Conservation (phyloP, 2,329 filamentous ascomycete species). For the Fusarium graminum region DNA sequence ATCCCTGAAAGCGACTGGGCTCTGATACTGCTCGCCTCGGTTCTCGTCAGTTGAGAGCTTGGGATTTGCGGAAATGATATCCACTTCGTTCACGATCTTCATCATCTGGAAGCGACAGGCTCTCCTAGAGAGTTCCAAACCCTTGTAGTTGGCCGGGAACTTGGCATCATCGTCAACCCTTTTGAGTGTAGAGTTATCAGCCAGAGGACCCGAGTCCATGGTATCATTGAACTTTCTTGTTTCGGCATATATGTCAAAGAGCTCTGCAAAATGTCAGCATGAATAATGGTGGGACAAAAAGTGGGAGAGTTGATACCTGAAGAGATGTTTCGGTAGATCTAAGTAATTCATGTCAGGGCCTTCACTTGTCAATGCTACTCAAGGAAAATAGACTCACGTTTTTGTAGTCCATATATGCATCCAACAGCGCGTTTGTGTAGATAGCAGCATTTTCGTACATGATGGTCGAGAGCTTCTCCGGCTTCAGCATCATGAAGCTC, state of each 20-base stretch:
- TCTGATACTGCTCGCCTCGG: background rate
- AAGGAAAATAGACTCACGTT: background rate
- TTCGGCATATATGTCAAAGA: background rate
- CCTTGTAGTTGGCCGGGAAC: background rate
- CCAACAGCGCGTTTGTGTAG: background rate
- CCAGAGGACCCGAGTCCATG: background rate
- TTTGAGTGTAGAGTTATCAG: background rate
- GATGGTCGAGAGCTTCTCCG: background rate
- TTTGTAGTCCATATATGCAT: constrained; percentile 11
- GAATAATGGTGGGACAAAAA: too few species aligned
- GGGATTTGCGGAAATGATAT: background rate
- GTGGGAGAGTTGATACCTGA: background rate
- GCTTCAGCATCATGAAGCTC: constrained; percentile 4
- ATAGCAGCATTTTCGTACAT: constrained; percentile 7
- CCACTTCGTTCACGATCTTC: constrained; percentile 7
- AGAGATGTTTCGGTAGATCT: constrained; percentile 8
- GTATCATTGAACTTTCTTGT: background rate
- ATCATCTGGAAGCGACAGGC: constrained; percentile 8
- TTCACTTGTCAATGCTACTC: too few species aligned
- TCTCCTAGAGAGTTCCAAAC: background rate
- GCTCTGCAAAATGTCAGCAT: background rate
- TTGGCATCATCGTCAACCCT: background rate
- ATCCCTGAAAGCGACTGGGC: background rate
- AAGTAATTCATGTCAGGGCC: too few species aligned
- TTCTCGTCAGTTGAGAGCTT: background rate